Evolutionary conservation across 345 rosid genomes (phyloP), one percentile per base, ranked within the genome.

Genomic region (Cardamine chenopodiifolia): DNA sequence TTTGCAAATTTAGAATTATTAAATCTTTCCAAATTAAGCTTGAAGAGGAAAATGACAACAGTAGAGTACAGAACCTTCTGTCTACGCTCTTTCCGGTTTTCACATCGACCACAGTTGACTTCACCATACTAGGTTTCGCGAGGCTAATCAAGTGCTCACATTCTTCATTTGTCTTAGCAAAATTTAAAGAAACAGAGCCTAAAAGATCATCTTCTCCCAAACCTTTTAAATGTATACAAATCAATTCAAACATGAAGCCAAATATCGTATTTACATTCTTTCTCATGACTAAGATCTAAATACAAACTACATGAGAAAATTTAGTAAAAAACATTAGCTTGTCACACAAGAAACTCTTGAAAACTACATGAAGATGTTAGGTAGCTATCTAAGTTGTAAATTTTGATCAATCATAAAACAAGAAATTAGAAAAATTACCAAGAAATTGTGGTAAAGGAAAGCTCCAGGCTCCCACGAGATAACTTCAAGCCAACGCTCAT

Each of bases 401-500:
- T 15, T 26, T 7, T 22, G 20, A 50, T 15, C 6, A 53, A 53
- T 5, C 42, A 14, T 15, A 50, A 1, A 22, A 32, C 22, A 20
- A 55, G 19, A 48, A 47, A 0, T 29, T 26, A 17, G 15, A 62
- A 28, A 4, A 18, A 68, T 85, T 42, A 94, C 97, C 95, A 94
- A 80, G 70, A 94, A 90, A 80, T 91, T 91, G 68, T 87, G 98
- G 82, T 90, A 90, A 65, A 94, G 37, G 56, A 82, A 81, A 54
- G 95, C 98, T 65, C 95, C 81, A 82, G 98, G 97, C 84, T 91
- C 97, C 96, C 97, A 94, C 0, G 96, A 94, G 78, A 94, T 85
- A 56, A 91, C 84, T 78, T 94, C 95, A 12, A 83, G 87, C 97
- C 95, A 88, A 56, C 78, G 86, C 62, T 87, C 95, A n/a, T 68